phyloP scores from a whole-genome alignment of 1,139 yeast genomes.

The Blastobotrys illinoisensis region DNA sequence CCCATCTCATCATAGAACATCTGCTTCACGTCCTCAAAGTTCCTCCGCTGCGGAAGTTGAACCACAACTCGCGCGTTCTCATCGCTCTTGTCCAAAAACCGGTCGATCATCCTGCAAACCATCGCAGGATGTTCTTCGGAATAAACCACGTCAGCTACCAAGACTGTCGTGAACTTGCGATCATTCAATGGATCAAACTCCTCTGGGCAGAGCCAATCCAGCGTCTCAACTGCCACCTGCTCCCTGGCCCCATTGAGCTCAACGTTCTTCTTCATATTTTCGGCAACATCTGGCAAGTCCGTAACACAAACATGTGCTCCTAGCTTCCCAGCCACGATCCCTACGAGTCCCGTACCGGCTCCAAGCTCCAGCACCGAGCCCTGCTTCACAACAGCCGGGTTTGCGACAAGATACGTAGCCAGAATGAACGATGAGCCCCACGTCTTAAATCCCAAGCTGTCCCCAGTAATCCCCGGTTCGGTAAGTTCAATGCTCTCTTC shows the following conservation, averaged over 20 bases:
- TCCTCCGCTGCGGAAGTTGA: slow-evolving; percentile 69
- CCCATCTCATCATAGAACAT: slow-evolving; percentile 51
- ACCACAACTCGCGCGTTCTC: slow-evolving; percentile 44
- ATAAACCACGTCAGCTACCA: slow-evolving; percentile 85
- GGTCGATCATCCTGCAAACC: slow-evolving; percentile 54
- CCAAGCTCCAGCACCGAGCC: slow-evolving; percentile 65
- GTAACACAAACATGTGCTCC: slow-evolving; percentile 58
- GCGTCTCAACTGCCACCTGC: slow-evolving; percentile 40
- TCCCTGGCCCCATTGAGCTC: slow-evolving; percentile 37
- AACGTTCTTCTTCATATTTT: slow-evolving; percentile 58
- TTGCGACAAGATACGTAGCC: slow-evolving; percentile 46
- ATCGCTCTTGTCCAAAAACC: slow-evolving; percentile 32
- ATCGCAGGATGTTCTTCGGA: slow-evolving; percentile 73
- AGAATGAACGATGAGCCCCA: slow-evolving; percentile 90
- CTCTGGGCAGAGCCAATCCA: slow-evolving; percentile 73
- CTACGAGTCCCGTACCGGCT: slow-evolving; percentile 89
- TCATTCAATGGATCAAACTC: slow-evolving; percentile 30
- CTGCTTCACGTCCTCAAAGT: slow-evolving; percentile 60
- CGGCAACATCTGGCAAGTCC: slow-evolving; percentile 71
- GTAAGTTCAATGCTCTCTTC: slow-evolving; percentile 40
- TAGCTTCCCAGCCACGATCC: slow-evolving; percentile 51
- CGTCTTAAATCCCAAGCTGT: slow-evolving; percentile 84
- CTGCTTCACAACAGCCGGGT: slow-evolving; percentile 18
- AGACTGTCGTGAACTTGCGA: slow-evolving; percentile 48
- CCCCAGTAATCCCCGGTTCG: slow-evolving; percentile 85